phyloP scores from a whole-genome alignment of 371 early-diverging fungal genomes.

The Mucor ambiguus region DNA sequence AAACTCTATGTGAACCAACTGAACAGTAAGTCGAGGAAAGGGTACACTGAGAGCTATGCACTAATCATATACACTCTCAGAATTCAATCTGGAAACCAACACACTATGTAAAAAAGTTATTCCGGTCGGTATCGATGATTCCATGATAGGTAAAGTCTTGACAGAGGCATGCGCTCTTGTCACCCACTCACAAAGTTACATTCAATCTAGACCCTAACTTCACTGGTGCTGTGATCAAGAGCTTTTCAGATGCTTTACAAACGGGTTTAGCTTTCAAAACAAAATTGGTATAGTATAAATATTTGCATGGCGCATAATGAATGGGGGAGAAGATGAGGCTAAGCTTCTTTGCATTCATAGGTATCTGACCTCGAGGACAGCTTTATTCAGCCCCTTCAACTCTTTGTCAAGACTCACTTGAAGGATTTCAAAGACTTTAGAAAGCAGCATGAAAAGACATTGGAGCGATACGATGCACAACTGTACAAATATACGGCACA shows the following conservation, averaged over 20 bases:
- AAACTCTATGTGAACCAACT: slow-evolving; percentile 51
- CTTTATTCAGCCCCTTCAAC: slow-evolving; percentile 60
- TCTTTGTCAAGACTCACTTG: slow-evolving; percentile 64
- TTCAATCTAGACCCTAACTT: slow-evolving; percentile 40
- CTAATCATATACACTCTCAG: not conserved
- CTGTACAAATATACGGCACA: slow-evolving; percentile 58
- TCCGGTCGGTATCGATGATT: slow-evolving; percentile 38
- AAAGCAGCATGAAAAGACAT: slow-evolving; percentile 57
- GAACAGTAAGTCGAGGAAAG: slow-evolving; percentile 38
- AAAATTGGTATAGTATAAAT: slow-evolving; percentile 48
- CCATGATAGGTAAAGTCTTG: slow-evolving; percentile 40
- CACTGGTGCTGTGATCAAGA: slow-evolving; percentile 48
- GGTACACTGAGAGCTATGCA: no score
- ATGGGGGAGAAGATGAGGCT: slow-evolving; percentile 21
- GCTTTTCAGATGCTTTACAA: slow-evolving; percentile 58
- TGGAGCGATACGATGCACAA: slow-evolving; percentile 70
- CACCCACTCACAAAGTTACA: no score
- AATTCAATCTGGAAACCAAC: slow-evolving; percentile 36
- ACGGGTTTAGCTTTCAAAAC: slow-evolving; percentile 59
- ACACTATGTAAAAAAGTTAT: slow-evolving; percentile 33
- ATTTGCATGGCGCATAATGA: slow-evolving; percentile 32
- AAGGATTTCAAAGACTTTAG: slow-evolving; percentile 66
- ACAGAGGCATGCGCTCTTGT: not conserved
- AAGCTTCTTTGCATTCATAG: slow-evolving; percentile 33
- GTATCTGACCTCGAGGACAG: slow-evolving; percentile 63